Conservation (phyloP, 768 basidiomycete genomes). For the Suillus americanus region DNA sequence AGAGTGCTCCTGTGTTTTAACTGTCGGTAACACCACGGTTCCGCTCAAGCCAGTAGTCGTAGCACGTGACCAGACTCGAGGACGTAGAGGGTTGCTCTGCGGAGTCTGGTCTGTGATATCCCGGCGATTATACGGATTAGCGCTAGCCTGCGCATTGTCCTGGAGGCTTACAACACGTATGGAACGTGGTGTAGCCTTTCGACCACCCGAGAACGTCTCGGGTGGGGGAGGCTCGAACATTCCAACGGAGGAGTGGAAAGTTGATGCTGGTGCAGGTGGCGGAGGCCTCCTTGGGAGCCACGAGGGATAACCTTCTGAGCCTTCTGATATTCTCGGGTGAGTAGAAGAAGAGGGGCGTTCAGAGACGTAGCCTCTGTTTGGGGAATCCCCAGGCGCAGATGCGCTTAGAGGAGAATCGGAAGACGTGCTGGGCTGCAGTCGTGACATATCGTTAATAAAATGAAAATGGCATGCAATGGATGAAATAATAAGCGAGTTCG, state of each 20-base stretch:
- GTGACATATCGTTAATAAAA: conserved; percentile 38
- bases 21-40: conserved; percentile 42
- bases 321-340: conserved; percentile 36
- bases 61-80: conserved; percentile 61
- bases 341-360: conserved; percentile 36
- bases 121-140: conserved; percentile 33
- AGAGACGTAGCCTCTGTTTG: conserved; percentile 30
- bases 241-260: conserved; percentile 58
- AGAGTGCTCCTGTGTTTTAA: conserved; percentile 32
- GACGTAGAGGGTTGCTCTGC: conserved; percentile 38
- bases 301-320: conserved; percentile 73
- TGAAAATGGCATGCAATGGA: conserved; percentile 27
- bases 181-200: conserved; percentile 77
- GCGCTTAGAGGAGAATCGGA: conserved; percentile 32
- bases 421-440: conserved; percentile 29
- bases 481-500: conserved; percentile 30
- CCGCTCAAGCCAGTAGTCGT: conserved; percentile 45
- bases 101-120: conserved; percentile 54
- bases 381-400: conserved; percentile 20
- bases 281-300: conserved; percentile 83
- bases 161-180: conserved; percentile 79
- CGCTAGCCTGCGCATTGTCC: conserved; percentile 42
- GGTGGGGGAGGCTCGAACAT: conserved; percentile 33
- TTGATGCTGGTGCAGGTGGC: conserved; percentile 73
- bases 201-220: conserved; percentile 46